These are phyloP conservation scores for Terana coerulea DNA, from an alignment of 768 basidiomycete genomes.

Conservation along the genomic window DNA sequence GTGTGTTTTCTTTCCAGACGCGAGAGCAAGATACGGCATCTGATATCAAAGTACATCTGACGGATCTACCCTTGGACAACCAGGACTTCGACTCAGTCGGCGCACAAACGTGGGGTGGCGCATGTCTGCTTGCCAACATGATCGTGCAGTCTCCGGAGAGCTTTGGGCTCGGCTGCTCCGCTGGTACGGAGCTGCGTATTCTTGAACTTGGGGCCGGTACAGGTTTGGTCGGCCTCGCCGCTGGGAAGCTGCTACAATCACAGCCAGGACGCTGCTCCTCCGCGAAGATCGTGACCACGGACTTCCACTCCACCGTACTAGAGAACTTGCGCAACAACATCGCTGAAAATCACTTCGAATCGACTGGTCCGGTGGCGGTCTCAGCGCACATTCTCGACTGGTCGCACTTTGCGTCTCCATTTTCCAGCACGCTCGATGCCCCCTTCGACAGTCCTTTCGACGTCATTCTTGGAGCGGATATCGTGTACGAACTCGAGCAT, in stretches of 20 bases:
- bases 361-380: conserved; percentile 14
- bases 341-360: conserved; percentile 28
- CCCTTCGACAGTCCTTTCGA: conserved; percentile 39
- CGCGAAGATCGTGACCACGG: conserved; percentile 37
- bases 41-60: conserved; percentile 42
- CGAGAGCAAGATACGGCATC: not conserved
- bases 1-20: conserved; percentile 43
- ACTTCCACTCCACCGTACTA: conserved; percentile 47
- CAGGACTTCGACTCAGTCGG: conserved; percentile 72
- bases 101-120: conserved; percentile 87
- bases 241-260: conserved; percentile 27
- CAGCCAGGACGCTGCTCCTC: conserved; percentile 5
- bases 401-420: conserved; percentile 24
- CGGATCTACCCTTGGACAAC: conserved; percentile 67
- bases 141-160: conserved; percentile 52
- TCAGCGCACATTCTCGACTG: conserved; percentile 35
- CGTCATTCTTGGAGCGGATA: conserved; percentile 49
- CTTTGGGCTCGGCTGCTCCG: conserved; percentile 40
- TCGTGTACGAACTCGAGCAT: conserved; percentile 50
- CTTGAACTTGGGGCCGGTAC: conserved; percentile 60
- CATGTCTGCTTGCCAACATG: conserved; percentile 75
- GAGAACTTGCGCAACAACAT: conserved; percentile 45
- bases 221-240: conserved; percentile 45
- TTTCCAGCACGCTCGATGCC: not conserved
- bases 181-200: conserved; percentile 29